Conservation (phyloP, 768 basidiomycete genomes). For the Gloeophyllum trabeum region DNA sequence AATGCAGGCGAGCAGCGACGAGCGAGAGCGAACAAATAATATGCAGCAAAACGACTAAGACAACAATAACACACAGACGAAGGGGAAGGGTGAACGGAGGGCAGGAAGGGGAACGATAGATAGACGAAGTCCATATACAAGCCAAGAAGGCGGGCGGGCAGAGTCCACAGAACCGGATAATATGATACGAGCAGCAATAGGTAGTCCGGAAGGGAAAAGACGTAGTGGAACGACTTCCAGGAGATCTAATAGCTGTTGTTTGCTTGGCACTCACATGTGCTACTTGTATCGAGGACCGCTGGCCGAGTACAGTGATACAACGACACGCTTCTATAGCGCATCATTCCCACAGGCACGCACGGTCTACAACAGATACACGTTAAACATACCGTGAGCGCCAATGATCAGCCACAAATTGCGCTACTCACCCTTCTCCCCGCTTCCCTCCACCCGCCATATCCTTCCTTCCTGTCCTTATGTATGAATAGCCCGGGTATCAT, state of each 20-base stretch:
- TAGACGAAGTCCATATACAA: constrained; percentile 10
- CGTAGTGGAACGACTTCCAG: too few relatives aligned
- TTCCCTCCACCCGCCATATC: too few relatives aligned
- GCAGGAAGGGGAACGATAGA: neutral
- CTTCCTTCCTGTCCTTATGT: too few relatives aligned
- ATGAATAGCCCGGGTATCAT: too few relatives aligned
- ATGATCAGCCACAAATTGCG: too few relatives aligned
- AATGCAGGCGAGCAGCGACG: constrained; percentile 6
- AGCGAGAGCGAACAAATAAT: constrained; percentile 14
- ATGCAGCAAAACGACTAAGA: constrained; percentile 5
- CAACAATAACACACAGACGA: neutral
- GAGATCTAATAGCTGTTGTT: too few relatives aligned
- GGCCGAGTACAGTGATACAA: neutral
- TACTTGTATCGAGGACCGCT: too few relatives aligned
- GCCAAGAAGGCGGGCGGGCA: constrained; percentile 7
- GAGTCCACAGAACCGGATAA: neutral
- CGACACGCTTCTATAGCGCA: neutral
- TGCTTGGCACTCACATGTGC: too few relatives aligned
- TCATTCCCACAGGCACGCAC: neutral
- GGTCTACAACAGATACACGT: neutral
- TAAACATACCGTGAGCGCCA: too few relatives aligned
- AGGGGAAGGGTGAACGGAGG: neutral
- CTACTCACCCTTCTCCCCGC: too few relatives aligned
- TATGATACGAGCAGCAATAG: too few relatives aligned
- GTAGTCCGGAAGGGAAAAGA: too few relatives aligned